Evolutionary conservation across 495 filamentous ascomycete genomes (phyloP).

Genomic region (Annulohypoxylon bovei): DNA sequence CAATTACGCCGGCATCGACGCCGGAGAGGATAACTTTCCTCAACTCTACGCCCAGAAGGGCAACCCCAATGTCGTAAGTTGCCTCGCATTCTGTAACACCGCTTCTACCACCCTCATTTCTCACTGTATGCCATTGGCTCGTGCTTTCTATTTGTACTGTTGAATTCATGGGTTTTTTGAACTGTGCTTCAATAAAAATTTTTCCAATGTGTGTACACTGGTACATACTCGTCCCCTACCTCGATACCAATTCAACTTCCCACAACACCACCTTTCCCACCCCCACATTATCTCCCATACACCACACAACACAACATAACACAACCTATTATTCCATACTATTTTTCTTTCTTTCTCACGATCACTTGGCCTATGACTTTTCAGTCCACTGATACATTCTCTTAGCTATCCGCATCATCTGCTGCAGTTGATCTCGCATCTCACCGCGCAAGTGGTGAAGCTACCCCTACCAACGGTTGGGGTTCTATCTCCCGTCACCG

Average conservation of each 20-base stretch:
- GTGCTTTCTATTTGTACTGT: neutral
- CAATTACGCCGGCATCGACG: constrained; percentile 77
- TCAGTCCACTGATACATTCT: constrained; percentile 6
- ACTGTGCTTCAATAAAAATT: neutral
- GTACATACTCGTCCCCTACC: neutral
- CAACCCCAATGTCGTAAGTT: constrained; percentile 74
- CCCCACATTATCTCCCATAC: neutral
- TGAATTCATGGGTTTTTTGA: neutral
- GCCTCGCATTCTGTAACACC: constrained; percentile 16
- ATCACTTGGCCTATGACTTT: neutral
- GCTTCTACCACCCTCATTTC: constrained; percentile 12
- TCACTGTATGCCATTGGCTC: neutral
- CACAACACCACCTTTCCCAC: neutral
- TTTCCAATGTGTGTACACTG: neutral
- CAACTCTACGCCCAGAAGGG: constrained; percentile 77
- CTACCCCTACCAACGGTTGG: constrained; percentile 65
- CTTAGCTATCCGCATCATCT: constrained; percentile 78
- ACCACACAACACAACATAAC: neutral
- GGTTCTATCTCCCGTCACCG: constrained; percentile 76
- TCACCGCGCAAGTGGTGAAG: constrained; percentile 71
- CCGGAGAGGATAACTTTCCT: constrained; percentile 84
- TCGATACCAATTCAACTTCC: neutral
- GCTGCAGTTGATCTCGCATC: constrained; percentile 84
- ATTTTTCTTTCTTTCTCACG: neutral
- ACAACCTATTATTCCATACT: neutral